Percentiles rank a stretch among this genome's conserved stretches.
phyloP scores from a whole-genome alignment of 2,329 filamentous ascomycete genomes.

The Aspergillus terreus region DNA sequence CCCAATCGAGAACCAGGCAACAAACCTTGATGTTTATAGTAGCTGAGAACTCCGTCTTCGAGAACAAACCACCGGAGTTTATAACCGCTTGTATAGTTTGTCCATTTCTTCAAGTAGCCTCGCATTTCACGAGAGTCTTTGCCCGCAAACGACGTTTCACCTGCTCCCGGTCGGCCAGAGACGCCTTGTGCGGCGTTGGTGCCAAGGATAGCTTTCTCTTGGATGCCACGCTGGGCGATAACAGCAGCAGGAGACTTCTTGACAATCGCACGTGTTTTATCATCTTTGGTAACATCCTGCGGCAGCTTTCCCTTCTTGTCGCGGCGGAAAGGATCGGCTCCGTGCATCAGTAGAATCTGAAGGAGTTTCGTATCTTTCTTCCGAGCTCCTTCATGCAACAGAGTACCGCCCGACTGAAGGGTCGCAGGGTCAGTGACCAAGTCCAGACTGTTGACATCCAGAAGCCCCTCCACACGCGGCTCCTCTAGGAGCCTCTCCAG shows the following conservation, averaged over 20 bases:
- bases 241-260: conserved; percentile 94
- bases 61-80: conserved; percentile 97
- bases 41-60: conserved; percentile 94
- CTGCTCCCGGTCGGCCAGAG: conserved; percentile 40
- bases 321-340: conserved; percentile 90
- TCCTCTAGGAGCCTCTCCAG: conserved; percentile 81
- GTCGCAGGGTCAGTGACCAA: conserved; percentile 77
- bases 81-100: conserved; percentile 95
- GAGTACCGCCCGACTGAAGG: conserved; percentile 77
- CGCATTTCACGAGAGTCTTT: conserved; percentile 96
- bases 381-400: conserved; percentile 89
- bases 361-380: conserved; percentile 84
- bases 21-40: conserved; percentile 89
- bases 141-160: conserved; percentile 58
- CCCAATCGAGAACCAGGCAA: background rate
- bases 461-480: conserved; percentile 73
- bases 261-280: conserved; percentile 78
- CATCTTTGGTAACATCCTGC: conserved; percentile 94
- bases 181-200: conserved; percentile 61
- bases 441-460: conserved; percentile 91
- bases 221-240: conserved; percentile 88
- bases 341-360: conserved; percentile 84
- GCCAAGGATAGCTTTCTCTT: conserved; percentile 93
- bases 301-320: conserved; percentile 94
- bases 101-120: conserved; percentile 99